A percentile compares a stretch with the other conserved stretches of the same genome.
Conservation (phyloP, 2,329 filamentous ascomycete species). For the Calonectria pteridis region DNA sequence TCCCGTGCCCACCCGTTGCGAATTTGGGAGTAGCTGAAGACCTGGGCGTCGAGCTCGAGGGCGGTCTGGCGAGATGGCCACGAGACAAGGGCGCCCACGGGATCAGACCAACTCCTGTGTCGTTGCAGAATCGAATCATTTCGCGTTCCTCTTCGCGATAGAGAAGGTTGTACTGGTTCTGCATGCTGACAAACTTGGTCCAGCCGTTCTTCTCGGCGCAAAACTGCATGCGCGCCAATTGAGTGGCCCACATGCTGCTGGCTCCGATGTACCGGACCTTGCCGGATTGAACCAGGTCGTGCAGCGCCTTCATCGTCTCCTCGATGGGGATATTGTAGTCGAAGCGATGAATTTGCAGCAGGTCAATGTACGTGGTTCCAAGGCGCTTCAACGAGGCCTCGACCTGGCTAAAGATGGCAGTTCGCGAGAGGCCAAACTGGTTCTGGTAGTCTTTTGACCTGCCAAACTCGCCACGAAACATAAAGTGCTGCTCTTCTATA, state of each 20-base stretch:
- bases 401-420: slow-evolving; percentile 37
- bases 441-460: slow-evolving; percentile 33
- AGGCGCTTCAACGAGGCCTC: slow-evolving; percentile 37
- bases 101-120: slow-evolving; percentile 41
- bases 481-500: neutral
- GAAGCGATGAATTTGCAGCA: slow-evolving; percentile 66
- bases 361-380: slow-evolving; percentile 61
- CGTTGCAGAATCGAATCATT: slow-evolving; percentile 57
- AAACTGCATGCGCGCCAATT: slow-evolving; percentile 63
- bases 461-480: neutral
- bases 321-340: slow-evolving; percentile 59
- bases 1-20: neutral
- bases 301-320: slow-evolving; percentile 69
- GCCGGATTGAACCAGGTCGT: slow-evolving; percentile 67
- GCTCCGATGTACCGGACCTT: slow-evolving; percentile 69
- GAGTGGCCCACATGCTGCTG: slow-evolving; percentile 58
- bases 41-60: neutral
- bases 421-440: slow-evolving; percentile 35
- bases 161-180: slow-evolving; percentile 66
- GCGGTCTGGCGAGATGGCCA: neutral
- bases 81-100: slow-evolving; percentile 35
- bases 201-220: slow-evolving; percentile 66
- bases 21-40: neutral
- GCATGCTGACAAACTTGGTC: slow-evolving; percentile 70
- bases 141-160: slow-evolving; percentile 70